phyloP scores from a whole-genome alignment of 345 rosid genomes.

The Eucalyptus cloeziana region DNA sequence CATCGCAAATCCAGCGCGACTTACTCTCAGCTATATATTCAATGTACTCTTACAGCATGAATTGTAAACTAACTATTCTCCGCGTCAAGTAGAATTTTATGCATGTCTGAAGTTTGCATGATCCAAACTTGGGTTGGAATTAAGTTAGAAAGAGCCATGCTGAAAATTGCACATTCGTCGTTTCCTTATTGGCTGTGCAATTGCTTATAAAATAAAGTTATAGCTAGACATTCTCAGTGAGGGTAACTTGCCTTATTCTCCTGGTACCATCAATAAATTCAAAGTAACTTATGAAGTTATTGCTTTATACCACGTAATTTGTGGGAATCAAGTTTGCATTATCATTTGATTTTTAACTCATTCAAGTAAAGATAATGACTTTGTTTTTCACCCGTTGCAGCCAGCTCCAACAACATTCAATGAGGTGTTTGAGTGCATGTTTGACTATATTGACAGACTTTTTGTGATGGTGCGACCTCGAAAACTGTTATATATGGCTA shows the following conservation, averaged over 20 bases:
- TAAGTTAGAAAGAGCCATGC: not conserved
- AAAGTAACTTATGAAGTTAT: not conserved
- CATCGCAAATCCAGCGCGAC: not conserved
- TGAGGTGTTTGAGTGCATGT: conserved; percentile 82
- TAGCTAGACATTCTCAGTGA: not conserved
- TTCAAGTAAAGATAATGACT: not conserved
- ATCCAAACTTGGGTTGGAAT: not conserved
- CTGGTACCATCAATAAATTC: not conserved
- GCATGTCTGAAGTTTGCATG: not conserved
- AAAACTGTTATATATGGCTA: conserved; percentile 77
- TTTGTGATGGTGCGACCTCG: conserved; percentile 94
- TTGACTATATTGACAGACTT: conserved; percentile 82
- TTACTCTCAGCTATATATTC: not conserved
- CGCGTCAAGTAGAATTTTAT: not conserved
- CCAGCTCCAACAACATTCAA: conserved; percentile 59
- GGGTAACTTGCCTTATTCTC: not conserved
- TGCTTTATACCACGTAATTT: not conserved
- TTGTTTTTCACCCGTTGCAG: conserved; percentile 24
- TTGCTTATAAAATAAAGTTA: not conserved
- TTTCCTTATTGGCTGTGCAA: not conserved
- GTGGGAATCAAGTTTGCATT: not conserved
- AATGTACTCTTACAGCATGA: not conserved
- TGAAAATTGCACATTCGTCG: not conserved
- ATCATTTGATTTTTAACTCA: not conserved
- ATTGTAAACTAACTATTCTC: not conserved